These are phyloP conservation scores for Pestalotiopsis sp. DNA, from an alignment of 2,329 filamentous ascomycete genomes.

Conservation along the genomic window DNA sequence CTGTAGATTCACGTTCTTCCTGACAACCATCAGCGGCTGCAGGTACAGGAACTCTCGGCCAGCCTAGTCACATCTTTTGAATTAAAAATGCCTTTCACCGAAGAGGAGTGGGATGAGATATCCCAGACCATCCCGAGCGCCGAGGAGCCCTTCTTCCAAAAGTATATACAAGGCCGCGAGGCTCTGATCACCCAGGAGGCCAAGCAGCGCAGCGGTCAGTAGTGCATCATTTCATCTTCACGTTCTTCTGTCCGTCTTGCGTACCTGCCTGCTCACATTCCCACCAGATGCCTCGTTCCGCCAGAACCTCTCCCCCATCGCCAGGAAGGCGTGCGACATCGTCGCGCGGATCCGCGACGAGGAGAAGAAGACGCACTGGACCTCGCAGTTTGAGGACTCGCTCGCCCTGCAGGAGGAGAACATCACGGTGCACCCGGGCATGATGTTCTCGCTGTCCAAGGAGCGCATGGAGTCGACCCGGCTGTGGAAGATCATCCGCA, in stretches of 20 bases:
- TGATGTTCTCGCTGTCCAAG: slow-evolving; percentile 91
- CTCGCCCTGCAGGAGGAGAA: slow-evolving; percentile 62
- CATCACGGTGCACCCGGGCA: slow-evolving; percentile 77
- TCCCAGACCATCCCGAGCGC: slow-evolving; percentile 56
- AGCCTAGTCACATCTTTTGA: no score
- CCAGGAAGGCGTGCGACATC: slow-evolving; percentile 76
- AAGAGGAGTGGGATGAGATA: slow-evolving; percentile 64
- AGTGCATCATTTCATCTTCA: slow-evolving; percentile 16
- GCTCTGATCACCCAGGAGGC: slow-evolving; percentile 81
- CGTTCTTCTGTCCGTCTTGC: slow-evolving; percentile 18
- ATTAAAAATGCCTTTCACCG: slow-evolving; percentile 33
- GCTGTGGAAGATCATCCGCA: slow-evolving; percentile 81
- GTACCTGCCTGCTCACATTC: slow-evolving; percentile 12
- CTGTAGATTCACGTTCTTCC: no score
- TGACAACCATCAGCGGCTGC: no score
- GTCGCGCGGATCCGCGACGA: slow-evolving; percentile 78
- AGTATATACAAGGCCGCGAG: slow-evolving; percentile 77
- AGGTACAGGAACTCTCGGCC: no score
- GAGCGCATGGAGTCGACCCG: slow-evolving; percentile 82
- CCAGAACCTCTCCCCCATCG: slow-evolving; percentile 76
- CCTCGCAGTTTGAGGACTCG: slow-evolving; percentile 69
- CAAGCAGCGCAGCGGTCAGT: slow-evolving; percentile 76
- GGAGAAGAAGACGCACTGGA: slow-evolving; percentile 80
- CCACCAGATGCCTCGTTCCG: slow-evolving; percentile 68
- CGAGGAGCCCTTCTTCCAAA: slow-evolving; percentile 77